Conservation (phyloP, 2,329 filamentous ascomycete species). For the Aureobasidium sp. region DNA sequence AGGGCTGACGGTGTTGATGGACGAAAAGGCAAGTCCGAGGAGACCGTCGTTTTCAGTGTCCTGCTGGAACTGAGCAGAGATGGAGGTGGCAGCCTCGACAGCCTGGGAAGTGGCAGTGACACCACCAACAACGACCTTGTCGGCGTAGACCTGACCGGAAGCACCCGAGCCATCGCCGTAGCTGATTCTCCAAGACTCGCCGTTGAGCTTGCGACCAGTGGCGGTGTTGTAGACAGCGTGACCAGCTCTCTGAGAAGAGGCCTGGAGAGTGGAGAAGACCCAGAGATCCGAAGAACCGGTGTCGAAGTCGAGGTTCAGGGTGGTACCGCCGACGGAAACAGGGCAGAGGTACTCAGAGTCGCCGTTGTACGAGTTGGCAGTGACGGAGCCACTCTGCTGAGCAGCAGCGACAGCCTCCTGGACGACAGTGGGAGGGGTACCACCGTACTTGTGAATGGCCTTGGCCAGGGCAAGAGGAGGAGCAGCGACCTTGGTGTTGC, state of each 20-base stretch:
- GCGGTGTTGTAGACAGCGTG: constrained; percentile 49
- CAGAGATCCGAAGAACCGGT: constrained; percentile 55
- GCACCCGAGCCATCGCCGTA: constrained; percentile 60
- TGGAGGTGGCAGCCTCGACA: constrained; percentile 53
- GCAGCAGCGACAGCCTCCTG: constrained; percentile 27
- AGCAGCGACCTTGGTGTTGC: constrained; percentile 30
- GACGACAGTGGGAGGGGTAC: constrained; percentile 21
- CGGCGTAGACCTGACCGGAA: constrained; percentile 54
- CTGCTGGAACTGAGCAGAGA: constrained; percentile 45
- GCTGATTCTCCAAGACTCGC: constrained; percentile 49
- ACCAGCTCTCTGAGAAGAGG: constrained; percentile 40
- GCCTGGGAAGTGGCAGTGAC: constrained; percentile 53
- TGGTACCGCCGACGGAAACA: constrained; percentile 55
- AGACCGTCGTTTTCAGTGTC: constrained; percentile 50
- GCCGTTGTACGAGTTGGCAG: constrained; percentile 27
- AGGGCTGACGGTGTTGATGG: constrained; percentile 49
- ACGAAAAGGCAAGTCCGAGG: constrained; percentile 50
- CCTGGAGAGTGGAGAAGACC: constrained; percentile 55
- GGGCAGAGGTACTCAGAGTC: constrained; percentile 37
- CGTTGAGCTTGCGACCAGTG: constrained; percentile 38
- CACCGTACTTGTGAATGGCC: constrained; percentile 18
- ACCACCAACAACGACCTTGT: constrained; percentile 53
- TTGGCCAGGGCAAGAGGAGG: constrained; percentile 22
- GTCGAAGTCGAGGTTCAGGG: constrained; percentile 59
- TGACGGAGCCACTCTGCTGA: constrained; percentile 30